phyloP scores from a whole-genome alignment of 768 basidiomycete genomes.

The Calocybe gangraenosa region DNA sequence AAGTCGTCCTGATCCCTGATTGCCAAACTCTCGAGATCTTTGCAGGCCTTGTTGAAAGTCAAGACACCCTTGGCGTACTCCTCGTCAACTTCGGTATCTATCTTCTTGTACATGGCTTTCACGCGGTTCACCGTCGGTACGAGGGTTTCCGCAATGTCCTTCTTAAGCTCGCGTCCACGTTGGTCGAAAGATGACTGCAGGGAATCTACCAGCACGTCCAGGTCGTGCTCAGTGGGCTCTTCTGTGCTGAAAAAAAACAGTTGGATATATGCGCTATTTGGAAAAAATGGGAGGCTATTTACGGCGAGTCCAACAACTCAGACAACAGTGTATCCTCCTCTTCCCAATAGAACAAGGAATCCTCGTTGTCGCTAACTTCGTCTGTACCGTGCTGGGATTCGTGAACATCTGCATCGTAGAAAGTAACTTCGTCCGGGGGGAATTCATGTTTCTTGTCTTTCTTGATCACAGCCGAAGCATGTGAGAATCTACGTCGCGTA shows the following conservation, averaged over 20 bases:
- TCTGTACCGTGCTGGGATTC: slow-evolving; percentile 1
- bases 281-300: slow-evolving; percentile 12
- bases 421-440: slow-evolving; percentile 15
- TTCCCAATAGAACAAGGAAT: slow-evolving; percentile 42
- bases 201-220: slow-evolving; percentile 33
- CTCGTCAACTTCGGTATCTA: slow-evolving; percentile 35
- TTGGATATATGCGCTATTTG: slow-evolving; percentile 10
- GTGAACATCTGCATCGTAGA: slow-evolving; percentile 10
- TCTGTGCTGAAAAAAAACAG: slow-evolving; percentile 17
- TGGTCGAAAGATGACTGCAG: slow-evolving; percentile 38
- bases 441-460: background rate
- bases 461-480: background rate
- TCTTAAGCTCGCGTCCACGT: slow-evolving; percentile 32
- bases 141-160: slow-evolving; percentile 37
- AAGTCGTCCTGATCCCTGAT: slow-evolving; percentile 41
- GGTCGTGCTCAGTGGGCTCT: slow-evolving; percentile 24
- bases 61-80: slow-evolving; percentile 40
- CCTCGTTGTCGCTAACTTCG: slow-evolving; percentile 15
- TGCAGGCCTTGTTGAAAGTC: slow-evolving; percentile 52
- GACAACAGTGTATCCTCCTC: slow-evolving; percentile 50
- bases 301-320: slow-evolving; percentile 43
- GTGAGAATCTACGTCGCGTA: slow-evolving; percentile 1
- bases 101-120: slow-evolving; percentile 30
- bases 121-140: slow-evolving; percentile 49
- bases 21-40: slow-evolving; percentile 42